These are phyloP conservation scores for Luvunga scandens DNA, from an alignment of 345 rosid genomes.

Conservation along the genomic window DNA sequence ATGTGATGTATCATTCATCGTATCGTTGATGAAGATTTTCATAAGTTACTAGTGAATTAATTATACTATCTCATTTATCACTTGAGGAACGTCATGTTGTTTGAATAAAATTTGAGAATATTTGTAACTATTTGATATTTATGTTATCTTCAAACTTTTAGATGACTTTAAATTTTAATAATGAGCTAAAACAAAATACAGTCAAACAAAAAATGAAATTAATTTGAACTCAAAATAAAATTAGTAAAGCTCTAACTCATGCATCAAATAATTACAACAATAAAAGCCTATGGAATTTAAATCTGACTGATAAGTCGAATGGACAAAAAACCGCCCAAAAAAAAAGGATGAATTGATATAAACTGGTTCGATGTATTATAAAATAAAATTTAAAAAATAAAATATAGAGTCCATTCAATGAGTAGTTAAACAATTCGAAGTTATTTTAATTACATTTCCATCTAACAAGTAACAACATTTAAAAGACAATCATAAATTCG, in stretches of 20 bases:
- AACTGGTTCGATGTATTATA: background rate
- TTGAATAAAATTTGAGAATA: too few species aligned
- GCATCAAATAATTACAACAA: background rate
- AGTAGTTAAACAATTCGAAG: background rate
- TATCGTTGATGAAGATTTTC: too few species aligned
- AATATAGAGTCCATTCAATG: background rate
- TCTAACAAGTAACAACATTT: background rate
- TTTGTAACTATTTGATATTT: too few species aligned
- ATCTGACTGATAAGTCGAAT: background rate
- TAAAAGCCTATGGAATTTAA: background rate
- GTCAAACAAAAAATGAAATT: background rate
- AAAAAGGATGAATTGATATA: background rate
- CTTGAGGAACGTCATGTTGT: too few species aligned
- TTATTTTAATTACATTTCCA: background rate
- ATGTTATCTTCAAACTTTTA: too few species aligned
- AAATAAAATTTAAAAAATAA: background rate
- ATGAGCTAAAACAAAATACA: background rate
- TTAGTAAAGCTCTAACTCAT: background rate
- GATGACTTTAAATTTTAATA: background rate
- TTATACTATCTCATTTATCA: too few species aligned
- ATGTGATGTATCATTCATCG: too few species aligned
- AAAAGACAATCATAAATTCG: background rate
- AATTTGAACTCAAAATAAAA: too few species aligned
- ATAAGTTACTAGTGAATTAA: too few species aligned
- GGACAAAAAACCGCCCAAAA: background rate